Evolutionary conservation across 129 eudicot species (phyloP), one percentile per base, ranked within the genome.

Genomic region (Lonicera japonica): DNA sequence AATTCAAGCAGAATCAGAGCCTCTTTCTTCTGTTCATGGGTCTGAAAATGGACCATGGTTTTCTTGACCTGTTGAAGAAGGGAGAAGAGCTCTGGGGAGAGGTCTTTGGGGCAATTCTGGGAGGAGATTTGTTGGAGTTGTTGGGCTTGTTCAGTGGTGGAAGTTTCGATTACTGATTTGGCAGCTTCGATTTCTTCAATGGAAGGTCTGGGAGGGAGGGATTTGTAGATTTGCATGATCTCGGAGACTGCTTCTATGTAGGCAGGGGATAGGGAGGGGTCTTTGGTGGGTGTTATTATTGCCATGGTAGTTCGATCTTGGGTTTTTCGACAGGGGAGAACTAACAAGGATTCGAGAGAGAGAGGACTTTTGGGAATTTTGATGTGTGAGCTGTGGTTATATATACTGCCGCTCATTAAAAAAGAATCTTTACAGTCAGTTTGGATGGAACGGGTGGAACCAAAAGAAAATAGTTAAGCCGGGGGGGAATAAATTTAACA

Each of bases 171-270:
- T 4, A 88, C 77, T 21, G 94, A 84, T 0, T 62, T 72, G 73
- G 96, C 87, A 24, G 94, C 94, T 79, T 82, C 89, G 59, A 82
- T 68, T 61, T 88, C 89, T 63, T 79, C 94, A 41, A 88, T 74
- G 52, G 94, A 40, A 34, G 96, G 96, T 70, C 96, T 72, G 21
- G 87, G 96, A 45, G 94, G 86, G 45, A 88, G 83, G 52, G 84
- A 88, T 64, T 69, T 84, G 88, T 84, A 83, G 67, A 80, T 66
- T 65, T 64, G 61, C 70, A 72, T 88, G 79, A 87, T 87, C 73
- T 83, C 91, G 38, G 76, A 70, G 5, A 88, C 79, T 18, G 79
- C 75, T 71, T 75, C 70, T 55, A 68, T 67, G 66, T 57, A 67
- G 65, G 82, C 58, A 36, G 79, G 64, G 25, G 80, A 77, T 68